Base-by-base conservation (phyloP, 2,329 filamentous ascomycete genomes). In the Aureobasidium namibiae region DNA sequence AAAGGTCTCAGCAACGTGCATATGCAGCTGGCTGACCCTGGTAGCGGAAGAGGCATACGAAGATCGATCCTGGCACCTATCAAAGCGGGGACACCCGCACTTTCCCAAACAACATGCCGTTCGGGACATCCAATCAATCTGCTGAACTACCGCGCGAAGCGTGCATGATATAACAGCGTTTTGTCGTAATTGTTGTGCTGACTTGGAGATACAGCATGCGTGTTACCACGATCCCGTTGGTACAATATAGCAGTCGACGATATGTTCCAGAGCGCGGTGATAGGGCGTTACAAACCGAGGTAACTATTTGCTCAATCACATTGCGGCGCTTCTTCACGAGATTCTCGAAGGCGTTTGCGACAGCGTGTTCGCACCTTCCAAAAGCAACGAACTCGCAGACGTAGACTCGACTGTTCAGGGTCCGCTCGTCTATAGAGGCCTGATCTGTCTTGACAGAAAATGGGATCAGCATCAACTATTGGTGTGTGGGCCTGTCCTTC, bases 11-110 rank as follows among this genome's bases (percentile, higher is more conserved):
- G 36, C 26, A 42, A 42, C 50, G 31, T 44, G 52, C 41, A 56
- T 56, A 56, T 56, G 52, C 52, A 56, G 52, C 52, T 39, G 16
- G 52, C 52, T 56, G 52, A 56, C 52, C 52, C 41, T 56, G 52
- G 52, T 45, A 56, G 52, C 26, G 38, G 48, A n/a, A 29, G 21
- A 24, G 52, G 21, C 39, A 21, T 56, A n/a, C n/a, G 31, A 16
- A 48, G 41, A 57, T 45, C 39, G 41, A 48, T 34, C 41, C 41
- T 48, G 41, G 54, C 54, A 46, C 33, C 54, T 57, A 48, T 57
- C 41, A 57, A 57, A 57, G 54, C 54, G 54, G 54, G 54, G 54
- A 38, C 54, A 48, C 26, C 54, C 54, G 42, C 42, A 38, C 42
- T 33, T 46, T 31, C 23, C 34, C 42, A 39, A 31, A 46, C 31